Conservation (phyloP, 805 yeast genomes). For the Zygotorulaspora chibaensis region DNA sequence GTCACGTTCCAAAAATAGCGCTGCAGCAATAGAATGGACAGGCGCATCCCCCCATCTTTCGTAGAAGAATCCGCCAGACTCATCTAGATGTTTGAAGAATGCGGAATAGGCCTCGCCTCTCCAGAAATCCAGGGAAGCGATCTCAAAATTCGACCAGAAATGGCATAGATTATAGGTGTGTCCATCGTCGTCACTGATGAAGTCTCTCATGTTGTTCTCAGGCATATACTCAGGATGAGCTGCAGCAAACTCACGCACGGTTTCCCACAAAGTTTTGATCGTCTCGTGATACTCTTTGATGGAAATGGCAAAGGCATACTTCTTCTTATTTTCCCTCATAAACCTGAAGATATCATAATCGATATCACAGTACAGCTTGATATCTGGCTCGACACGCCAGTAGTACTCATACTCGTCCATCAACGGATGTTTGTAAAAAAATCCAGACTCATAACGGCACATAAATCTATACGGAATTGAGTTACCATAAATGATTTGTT, state of each 20-base stretch:
- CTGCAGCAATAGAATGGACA: slow-evolving; percentile 81
- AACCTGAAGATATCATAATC: slow-evolving; percentile 76
- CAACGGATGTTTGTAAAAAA: slow-evolving; percentile 75
- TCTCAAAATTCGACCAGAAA: slow-evolving; percentile 89
- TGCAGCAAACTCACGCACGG: slow-evolving; percentile 57
- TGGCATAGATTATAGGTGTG: slow-evolving; percentile 74
- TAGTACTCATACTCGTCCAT: slow-evolving; percentile 79
- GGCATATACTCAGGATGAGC: slow-evolving; percentile 58
- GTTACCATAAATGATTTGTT: slow-evolving; percentile 58
- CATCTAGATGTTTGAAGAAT: slow-evolving; percentile 71
- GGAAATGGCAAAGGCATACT: slow-evolving; percentile 74
- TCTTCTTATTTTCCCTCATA: slow-evolving; percentile 72
- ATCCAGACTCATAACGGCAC: slow-evolving; percentile 91
- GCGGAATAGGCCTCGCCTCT: slow-evolving; percentile 62
- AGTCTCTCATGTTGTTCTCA: slow-evolving; percentile 60
- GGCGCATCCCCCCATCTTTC: slow-evolving; percentile 97
- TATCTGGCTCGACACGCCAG: slow-evolving; percentile 93
- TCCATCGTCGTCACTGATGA: slow-evolving; percentile 70
- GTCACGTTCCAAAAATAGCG: slow-evolving; percentile 66
- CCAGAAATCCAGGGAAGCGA: slow-evolving; percentile 72
- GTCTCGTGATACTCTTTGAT: slow-evolving; percentile 71
- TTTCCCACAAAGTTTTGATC: slow-evolving; percentile 71
- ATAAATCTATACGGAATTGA: slow-evolving; percentile 75
- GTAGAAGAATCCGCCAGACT: slow-evolving; percentile 87
- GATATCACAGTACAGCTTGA: slow-evolving; percentile 76